Base-by-base conservation (phyloP, 345 rosid species). In the Acer campestre region DNA sequence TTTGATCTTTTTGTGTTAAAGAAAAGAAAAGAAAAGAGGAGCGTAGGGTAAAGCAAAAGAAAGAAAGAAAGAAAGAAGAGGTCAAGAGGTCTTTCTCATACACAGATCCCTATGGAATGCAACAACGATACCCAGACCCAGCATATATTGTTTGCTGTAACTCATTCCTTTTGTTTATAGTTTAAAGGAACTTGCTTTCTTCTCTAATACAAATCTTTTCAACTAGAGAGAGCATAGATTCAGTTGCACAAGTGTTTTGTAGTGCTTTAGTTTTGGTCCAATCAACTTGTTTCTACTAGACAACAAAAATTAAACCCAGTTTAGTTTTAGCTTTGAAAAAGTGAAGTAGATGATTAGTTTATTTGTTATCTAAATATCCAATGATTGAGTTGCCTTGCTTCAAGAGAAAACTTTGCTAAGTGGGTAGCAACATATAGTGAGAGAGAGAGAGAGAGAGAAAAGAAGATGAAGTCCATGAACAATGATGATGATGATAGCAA, bases 101-200 rank as follows among this genome's bases (percentile, higher is more conserved):
- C 95, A 85, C 98, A 89, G 98, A 95, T 95, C 98, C 98, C 98
- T 74, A 95, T 85, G 90, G 87, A 83, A 86, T 93, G 93, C 92
- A 83, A 85, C 86, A 81, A 82, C 73, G 82, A 85, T 90, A 81
- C 90, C 10, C 7, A 42, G 46, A 29, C 31, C 88, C 86, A 77
- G 86, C 91, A n/a, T n/a, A n/a, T n/a, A 85, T 85, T 82, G 83
- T 90, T 82, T 80, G 85, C 87, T 86, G 86, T 78, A n/a, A 78
- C 82, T 87, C 88, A 81, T 90, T 90, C 92, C 77, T 88, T 91
- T 87, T 86, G 91, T 83, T 90, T 83, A 84, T 83, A 84, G 87
- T 86, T 86, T 87, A 91, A 91, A 87, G 93, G 84, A 83, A 76
- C 83, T 74, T 75, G 88, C 85, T 85, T 90, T 88, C 71, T 84